Conservation (phyloP, 106 monocot species). For the Triglochin maritima region DNA sequence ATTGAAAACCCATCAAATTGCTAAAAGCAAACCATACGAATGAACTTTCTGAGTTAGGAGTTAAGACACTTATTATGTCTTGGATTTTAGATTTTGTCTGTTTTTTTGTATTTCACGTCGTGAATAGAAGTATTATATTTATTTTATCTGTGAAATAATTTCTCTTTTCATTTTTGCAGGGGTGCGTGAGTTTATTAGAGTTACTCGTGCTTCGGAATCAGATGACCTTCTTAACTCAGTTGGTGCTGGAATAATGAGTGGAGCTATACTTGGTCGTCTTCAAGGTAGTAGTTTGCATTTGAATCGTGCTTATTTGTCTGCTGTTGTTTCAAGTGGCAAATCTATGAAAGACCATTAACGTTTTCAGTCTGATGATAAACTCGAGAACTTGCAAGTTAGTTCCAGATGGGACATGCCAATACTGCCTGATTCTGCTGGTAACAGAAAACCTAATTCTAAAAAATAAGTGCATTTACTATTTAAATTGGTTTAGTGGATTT, state of each 20-base stretch:
- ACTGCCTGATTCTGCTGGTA: not conserved
- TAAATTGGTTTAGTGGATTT: too few relatives aligned
- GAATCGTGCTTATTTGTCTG: not conserved
- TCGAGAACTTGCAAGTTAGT: not conserved
- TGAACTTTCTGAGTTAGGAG: not conserved
- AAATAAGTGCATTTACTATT: not conserved
- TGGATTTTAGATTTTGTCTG: not conserved
- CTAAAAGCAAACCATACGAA: not conserved
- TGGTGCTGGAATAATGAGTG: constrained; percentile 71
- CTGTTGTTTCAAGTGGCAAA: not conserved
- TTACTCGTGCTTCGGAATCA: constrained; percentile 59
- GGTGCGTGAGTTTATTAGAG: constrained; percentile 80
- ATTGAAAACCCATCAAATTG: too few relatives aligned
- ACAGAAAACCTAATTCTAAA: not conserved
- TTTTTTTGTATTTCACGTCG: not conserved
- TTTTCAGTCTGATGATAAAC: not conserved
- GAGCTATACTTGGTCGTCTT: constrained; percentile 76
- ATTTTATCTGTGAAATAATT: not conserved
- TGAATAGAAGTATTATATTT: not conserved
- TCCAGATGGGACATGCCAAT: too few relatives aligned
- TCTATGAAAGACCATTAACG: not conserved
- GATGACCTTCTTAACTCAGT: constrained; percentile 82
- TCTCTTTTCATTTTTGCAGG: constrained; percentile 23
- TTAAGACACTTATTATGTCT: not conserved
- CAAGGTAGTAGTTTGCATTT: constrained; percentile 45